These are phyloP conservation scores for Colletotrichum godetiae DNA, from an alignment of 2,329 filamentous ascomycete species.

Conservation along the genomic window DNA sequence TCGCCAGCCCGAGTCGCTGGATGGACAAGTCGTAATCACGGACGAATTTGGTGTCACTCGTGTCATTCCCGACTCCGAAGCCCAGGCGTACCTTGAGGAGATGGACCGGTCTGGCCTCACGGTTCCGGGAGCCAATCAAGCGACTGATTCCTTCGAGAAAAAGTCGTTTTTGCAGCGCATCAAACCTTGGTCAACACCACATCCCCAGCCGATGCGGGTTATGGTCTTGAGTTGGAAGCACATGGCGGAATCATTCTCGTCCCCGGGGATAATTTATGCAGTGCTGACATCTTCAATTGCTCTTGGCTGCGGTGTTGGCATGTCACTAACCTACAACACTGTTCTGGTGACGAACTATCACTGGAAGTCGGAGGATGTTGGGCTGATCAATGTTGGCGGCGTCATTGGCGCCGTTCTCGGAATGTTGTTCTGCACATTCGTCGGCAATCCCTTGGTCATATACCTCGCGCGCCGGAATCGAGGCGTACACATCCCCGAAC, in stretches of 20 bases:
- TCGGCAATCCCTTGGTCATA: slow-evolving; percentile 36
- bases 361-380: slow-evolving; percentile 48
- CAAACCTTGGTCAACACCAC: slow-evolving; percentile 40
- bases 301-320: slow-evolving; percentile 49
- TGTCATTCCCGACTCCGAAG: slow-evolving; percentile 45
- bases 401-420: slow-evolving; percentile 54
- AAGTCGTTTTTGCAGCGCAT: slow-evolving; percentile 44
- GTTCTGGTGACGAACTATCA: slow-evolving; percentile 46
- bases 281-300: slow-evolving; percentile 49
- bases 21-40: slow-evolving; percentile 49
- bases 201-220: slow-evolving; percentile 31
- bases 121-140: background rate
- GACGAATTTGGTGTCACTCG: slow-evolving; percentile 52
- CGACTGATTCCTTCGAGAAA: background rate
- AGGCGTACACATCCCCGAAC: slow-evolving; percentile 39
- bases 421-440: slow-evolving; percentile 38
- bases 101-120: background rate
- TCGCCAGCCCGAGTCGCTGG: slow-evolving; percentile 45
- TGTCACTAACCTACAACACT: slow-evolving; percentile 50
- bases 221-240: slow-evolving; percentile 33
- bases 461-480: slow-evolving; percentile 38
- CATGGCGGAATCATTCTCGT: slow-evolving; percentile 40
- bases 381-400: slow-evolving; percentile 59
- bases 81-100: slow-evolving; percentile 38
- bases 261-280: slow-evolving; percentile 51